These are phyloP conservation scores for Hypoxylon intermedium DNA, from an alignment of 495 filamentous ascomycete species.

Conservation along the genomic window DNA sequence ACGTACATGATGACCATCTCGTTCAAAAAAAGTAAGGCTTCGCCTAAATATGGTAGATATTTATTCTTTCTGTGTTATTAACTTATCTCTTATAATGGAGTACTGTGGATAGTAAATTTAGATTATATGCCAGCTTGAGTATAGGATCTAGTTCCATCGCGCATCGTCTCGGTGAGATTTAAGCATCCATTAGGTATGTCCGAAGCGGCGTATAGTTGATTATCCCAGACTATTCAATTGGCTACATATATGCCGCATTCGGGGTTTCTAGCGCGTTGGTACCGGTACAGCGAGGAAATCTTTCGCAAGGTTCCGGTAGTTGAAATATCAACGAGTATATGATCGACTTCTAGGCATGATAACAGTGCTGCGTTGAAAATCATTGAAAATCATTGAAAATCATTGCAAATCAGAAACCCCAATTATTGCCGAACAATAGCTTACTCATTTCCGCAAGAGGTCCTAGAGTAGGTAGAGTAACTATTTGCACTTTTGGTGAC, in stretches of 20 bases:
- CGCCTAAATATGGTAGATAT: too few relatives aligned
- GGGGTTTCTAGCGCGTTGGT: neutral
- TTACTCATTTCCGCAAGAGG: neutral
- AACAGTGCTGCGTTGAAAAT: neutral
- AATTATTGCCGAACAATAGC: neutral
- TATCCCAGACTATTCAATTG: slow-evolving; percentile 2
- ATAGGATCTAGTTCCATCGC: too few relatives aligned
- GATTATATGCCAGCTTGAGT: too few relatives aligned
- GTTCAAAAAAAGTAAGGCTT: too few relatives aligned
- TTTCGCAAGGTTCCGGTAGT: neutral
- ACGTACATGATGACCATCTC: too few relatives aligned
- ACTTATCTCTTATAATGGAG: too few relatives aligned
- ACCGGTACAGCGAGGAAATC: slow-evolving; percentile 2
- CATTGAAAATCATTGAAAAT: slow-evolving; percentile 1
- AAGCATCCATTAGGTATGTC: neutral
- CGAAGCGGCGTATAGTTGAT: neutral
- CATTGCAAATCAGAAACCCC: too few relatives aligned
- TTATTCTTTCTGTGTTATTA: too few relatives aligned
- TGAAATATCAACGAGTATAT: neutral
- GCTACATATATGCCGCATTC: neutral
- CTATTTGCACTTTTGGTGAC: slow-evolving; percentile 7
- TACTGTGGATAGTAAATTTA: too few relatives aligned
- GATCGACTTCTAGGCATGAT: neutral
- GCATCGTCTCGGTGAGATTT: neutral
- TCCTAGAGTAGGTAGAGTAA: too few relatives aligned